These are phyloP conservation scores for Gryganskiella cystojenkinii DNA, from an alignment of 192 early-diverging fungal species.

Conservation along the genomic window DNA sequence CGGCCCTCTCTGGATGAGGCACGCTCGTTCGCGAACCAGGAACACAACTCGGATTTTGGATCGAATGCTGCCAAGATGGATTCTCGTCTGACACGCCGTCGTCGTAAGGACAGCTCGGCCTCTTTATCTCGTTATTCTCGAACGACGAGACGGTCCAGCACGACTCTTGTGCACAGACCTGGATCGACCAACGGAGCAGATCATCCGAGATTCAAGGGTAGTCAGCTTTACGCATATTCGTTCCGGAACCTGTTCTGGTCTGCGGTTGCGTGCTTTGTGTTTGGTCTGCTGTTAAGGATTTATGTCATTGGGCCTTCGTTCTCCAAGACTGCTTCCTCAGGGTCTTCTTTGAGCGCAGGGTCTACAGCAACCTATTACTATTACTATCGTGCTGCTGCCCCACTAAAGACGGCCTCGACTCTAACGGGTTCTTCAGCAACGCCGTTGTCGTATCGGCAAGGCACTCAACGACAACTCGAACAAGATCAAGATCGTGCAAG, in stretches of 20 bases:
- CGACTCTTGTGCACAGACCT: not conserved
- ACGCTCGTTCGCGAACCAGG: not conserved
- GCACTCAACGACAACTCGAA: not conserved
- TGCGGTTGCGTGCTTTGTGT: constrained; percentile 21
- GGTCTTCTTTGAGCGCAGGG: not conserved
- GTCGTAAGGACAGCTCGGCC: constrained; percentile 14
- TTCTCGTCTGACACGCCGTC: constrained; percentile 1
- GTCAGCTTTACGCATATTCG: constrained; percentile 30
- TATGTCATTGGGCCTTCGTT: constrained; percentile 51
- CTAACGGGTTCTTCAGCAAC: not conserved
- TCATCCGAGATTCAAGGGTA: constrained; percentile 42
- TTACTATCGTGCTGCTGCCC: constrained; percentile 34
- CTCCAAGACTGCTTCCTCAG: constrained; percentile 14
- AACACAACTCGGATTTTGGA: constrained; percentile 1
- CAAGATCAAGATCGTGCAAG: not conserved
- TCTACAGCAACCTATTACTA: constrained; percentile 35
- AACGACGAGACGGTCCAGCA: not conserved
- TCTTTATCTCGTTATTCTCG: not conserved
- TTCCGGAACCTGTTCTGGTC: constrained; percentile 49
- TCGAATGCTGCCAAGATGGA: not conserved
- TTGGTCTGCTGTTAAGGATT: constrained; percentile 32
- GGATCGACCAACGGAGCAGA: constrained; percentile 50
- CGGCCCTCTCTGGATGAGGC: not conserved
- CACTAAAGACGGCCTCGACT: not conserved
- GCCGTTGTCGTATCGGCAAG: not conserved